Percentiles rank a stretch among this genome's conserved stretches.
These are phyloP conservation scores for Boletus sp. DNA, from an alignment of 1,284 basidiomycete genomes.

Conservation along the genomic window DNA sequence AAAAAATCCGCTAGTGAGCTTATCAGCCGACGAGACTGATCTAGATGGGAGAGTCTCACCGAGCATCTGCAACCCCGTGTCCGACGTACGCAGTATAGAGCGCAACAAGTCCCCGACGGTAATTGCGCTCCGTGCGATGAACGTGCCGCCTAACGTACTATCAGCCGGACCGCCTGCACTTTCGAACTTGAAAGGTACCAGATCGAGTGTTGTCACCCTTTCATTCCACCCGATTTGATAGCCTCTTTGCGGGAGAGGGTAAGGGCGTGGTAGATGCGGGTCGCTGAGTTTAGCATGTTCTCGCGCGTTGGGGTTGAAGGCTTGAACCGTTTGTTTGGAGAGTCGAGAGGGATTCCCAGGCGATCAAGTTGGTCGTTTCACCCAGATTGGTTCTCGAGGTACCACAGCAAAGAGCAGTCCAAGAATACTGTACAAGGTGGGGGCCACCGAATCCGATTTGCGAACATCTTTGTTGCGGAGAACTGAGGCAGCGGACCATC, in stretches of 20 bases:
- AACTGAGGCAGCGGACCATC: too few species aligned
- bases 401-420: conserved; percentile 77
- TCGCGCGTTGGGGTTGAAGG: conserved; percentile 79
- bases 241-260: conserved; percentile 87
- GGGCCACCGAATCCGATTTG: conserved; percentile 78
- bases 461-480: too few species aligned
- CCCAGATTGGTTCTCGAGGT: conserved; percentile 92
- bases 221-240: conserved; percentile 93
- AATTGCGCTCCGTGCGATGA: conserved; percentile 87
- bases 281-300: conserved; percentile 75
- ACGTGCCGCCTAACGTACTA: conserved; percentile 69
- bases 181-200: conserved; percentile 49
- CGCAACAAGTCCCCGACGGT: conserved; percentile 86
- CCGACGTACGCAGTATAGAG: conserved; percentile 94
- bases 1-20: conserved; percentile 40
- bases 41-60: conserved; percentile 51
- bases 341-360: conserved; percentile 91
- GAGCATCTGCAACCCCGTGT: conserved; percentile 76
- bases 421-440: neutral
- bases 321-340: conserved; percentile 92
- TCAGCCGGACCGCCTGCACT: neutral
- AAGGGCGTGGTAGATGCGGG: conserved; percentile 73
- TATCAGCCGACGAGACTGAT: conserved; percentile 6
- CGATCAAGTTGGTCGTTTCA: conserved; percentile 92
- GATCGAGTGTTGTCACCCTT: conserved; percentile 87